Conservation (phyloP, 306 rosid genomes). For the Luffa acutangula region DNA sequence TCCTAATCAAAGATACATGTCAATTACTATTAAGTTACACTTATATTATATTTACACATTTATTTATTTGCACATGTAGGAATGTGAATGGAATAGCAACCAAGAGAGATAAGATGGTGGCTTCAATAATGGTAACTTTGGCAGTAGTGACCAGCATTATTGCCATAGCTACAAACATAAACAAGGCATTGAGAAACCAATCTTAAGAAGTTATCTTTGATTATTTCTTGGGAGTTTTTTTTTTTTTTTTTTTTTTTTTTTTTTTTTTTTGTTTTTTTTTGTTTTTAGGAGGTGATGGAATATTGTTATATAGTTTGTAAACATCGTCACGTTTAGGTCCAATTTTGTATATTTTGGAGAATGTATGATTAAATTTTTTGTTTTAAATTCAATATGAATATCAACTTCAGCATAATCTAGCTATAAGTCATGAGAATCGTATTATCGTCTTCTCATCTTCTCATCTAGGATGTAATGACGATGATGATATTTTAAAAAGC, state of each 20-base stretch:
- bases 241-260: neutral
- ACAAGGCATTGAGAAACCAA: conserved; percentile 24
- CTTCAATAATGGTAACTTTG: conserved; percentile 46
- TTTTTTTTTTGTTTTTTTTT: neutral
- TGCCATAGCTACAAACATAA: conserved; percentile 73
- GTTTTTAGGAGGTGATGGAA: neutral
- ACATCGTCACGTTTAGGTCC: neutral
- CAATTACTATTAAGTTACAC: too few relatives aligned
- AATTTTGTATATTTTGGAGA: neutral
- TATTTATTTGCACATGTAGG: conserved; percentile 24
- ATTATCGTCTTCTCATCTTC: too few relatives aligned
- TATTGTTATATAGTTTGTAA: neutral
- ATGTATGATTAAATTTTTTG: too few relatives aligned
- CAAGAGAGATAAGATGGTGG: conserved; percentile 45
- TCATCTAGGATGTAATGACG: too few relatives aligned
- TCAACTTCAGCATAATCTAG: too few relatives aligned
- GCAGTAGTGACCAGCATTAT: conserved; percentile 53
- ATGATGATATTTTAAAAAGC: too few relatives aligned
- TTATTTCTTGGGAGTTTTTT: neutral
- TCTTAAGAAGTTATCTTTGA: neutral
- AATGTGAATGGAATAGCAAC: conserved; percentile 61
- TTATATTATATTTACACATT: neutral
- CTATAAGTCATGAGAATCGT: too few relatives aligned
- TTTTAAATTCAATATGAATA: too few relatives aligned
- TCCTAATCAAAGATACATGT: too few relatives aligned